Evolutionary conservation across 306 rosid genomes (phyloP).

Genomic region (Medicago truncatula): MtrunA17r5.0-ANR NC_053042.1:30431501-30432000

Average conservation of each 20-base stretch:
- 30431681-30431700: not conserved
- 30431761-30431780: conserved; percentile 27
- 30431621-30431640: conserved; percentile 46
- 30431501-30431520: conserved; percentile 28
- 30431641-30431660: conserved; percentile 44
- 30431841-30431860: not conserved
- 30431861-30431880: rapidly evolving
- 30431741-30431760: not conserved
- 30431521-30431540: not conserved
- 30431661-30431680: conserved; percentile 27
- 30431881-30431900: conserved; percentile 34
- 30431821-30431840: conserved; percentile 1
- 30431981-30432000: conserved; percentile 29
- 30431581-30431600: conserved; percentile 45
- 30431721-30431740: conserved; percentile 28
- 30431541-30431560: conserved; percentile 41
- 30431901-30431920: not conserved
- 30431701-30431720: conserved; percentile 35
- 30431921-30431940: conserved; percentile 24
- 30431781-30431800: not conserved
- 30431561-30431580: not conserved
- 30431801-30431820: conserved; percentile 24
- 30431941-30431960: conserved; percentile 27
- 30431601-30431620: conserved; percentile 31
- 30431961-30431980: conserved; percentile 7